Evolutionary conservation across 805 yeast genomes (phyloP).

Genomic region (Spathaspora arborariae): DNA sequence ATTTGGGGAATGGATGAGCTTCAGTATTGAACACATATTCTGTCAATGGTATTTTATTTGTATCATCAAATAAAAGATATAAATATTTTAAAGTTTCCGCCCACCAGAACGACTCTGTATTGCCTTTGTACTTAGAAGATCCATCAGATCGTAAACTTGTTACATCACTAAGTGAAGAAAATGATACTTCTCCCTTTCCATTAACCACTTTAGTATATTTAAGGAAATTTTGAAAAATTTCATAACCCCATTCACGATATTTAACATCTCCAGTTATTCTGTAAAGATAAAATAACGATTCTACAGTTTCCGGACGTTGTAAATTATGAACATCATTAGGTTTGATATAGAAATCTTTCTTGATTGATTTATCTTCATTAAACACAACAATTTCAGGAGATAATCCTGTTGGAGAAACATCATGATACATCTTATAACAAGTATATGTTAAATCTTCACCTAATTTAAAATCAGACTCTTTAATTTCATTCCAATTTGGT

Average conservation of each 20-base stretch:
- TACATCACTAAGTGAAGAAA: conserved; percentile 66
- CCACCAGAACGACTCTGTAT: conserved; percentile 90
- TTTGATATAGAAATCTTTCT: conserved; percentile 63
- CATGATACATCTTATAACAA: conserved; percentile 81
- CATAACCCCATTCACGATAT: conserved; percentile 87
- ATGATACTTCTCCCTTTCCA: conserved; percentile 43
- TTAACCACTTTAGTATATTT: conserved; percentile 50
- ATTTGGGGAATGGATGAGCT: conserved; percentile 88
- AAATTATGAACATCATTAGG: conserved; percentile 75
- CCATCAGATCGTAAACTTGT: conserved; percentile 36
- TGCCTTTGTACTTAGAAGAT: conserved; percentile 53
- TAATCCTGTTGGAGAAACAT: conserved; percentile 61
- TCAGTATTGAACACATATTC: conserved; percentile 83
- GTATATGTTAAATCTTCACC: conserved; percentile 75
- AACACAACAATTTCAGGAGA: conserved; percentile 89
- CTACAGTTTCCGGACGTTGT: conserved; percentile 94
- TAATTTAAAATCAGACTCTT: conserved; percentile 60
- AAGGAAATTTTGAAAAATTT: conserved; percentile 69
- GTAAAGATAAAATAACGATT: conserved; percentile 75
- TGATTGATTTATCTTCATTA: conserved; percentile 47
- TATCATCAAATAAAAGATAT: conserved; percentile 71
- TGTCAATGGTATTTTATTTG: conserved; percentile 58
- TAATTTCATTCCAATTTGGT: conserved; percentile 53
- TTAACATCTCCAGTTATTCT: conserved; percentile 76
- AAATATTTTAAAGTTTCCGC: conserved; percentile 90